Evolutionary conservation across 1,284 basidiomycete genomes (phyloP), one percentile per base, ranked within the genome.

Genomic region (Boletus mariae): DNA sequence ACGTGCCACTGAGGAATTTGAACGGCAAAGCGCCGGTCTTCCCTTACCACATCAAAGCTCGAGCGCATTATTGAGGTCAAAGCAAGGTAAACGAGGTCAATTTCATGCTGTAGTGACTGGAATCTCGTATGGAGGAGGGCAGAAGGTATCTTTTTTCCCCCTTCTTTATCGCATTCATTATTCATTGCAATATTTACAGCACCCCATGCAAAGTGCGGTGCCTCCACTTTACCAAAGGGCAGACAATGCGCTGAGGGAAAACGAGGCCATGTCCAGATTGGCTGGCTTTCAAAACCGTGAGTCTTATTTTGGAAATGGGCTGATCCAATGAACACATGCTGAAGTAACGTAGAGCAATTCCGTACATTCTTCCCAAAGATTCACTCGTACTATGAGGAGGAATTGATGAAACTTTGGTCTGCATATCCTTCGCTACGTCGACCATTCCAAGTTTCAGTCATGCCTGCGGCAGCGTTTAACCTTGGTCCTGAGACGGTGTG

Each of bases 381-480:
- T 11, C 23, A 55, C 4, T 20, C 0, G 0, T 59, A 56, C 31
- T 58, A 58, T n/a, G 3, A 6, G 0, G 12, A 17, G 0, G 1
- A 11, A 1, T 5, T 57, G 6, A 9, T 6, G 1, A 38, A 42
- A 13, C 6, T 53, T 2, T 47, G 47, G 12, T 0, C 1, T 0
- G 2, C 7, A 0, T 3, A 3, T 31, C 17, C 23, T 0, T 0
- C 17, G 5, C 7, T 57, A 4, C 3, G 12, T 2, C 35, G 11
- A 0, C 55, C 45, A 0, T 54, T 45, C 5, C 6, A 13, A 13
- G n/a, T 0, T 1, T 58, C 51, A 0, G 25, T 59, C 3, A 58
- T 59, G 59, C 56, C 50, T 0, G 49, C 44, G 0, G 53, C 59
- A 1, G 47, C 47, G 0, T 61, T 25, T 41, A 59, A 61, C 25